Conservation (phyloP, 257 asterid species). For the Nicotiana otophora region DNA sequence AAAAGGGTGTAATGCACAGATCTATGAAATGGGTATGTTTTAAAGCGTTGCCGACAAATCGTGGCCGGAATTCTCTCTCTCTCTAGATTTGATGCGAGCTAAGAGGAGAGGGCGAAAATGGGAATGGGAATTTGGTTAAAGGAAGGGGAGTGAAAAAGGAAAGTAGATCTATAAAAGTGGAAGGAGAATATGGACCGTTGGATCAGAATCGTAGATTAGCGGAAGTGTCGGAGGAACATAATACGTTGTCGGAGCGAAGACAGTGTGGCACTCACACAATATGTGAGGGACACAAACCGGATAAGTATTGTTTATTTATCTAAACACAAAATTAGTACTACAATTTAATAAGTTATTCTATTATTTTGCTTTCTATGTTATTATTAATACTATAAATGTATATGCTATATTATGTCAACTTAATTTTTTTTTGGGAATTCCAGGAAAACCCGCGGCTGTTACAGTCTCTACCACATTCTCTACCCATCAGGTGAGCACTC, state of each 20-base stretch:
- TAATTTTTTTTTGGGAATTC: too few relatives aligned
- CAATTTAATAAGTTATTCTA: too few relatives aligned
- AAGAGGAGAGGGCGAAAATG: neutral
- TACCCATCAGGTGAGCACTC: too few relatives aligned
- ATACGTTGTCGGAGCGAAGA: neutral
- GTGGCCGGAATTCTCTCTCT: neutral
- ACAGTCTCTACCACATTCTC: too few relatives aligned
- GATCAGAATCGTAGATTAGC: slow-evolving; percentile 18
- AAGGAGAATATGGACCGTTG: slow-evolving; percentile 48
- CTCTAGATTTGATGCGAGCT: slow-evolving; percentile 47
- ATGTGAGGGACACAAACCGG: neutral
- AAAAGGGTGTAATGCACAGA: neutral
- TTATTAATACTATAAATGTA: too few relatives aligned
- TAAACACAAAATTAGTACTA: too few relatives aligned
- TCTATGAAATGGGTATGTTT: neutral
- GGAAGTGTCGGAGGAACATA: slow-evolving; percentile 25
- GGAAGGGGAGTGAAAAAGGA: neutral
- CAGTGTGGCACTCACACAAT: neutral
- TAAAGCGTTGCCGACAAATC: slow-evolving; percentile 8
- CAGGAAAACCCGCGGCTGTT: too few relatives aligned
- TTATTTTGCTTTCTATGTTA: too few relatives aligned
- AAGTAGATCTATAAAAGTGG: slow-evolving; percentile 24
- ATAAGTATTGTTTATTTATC: neutral
- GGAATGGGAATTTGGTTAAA: neutral
- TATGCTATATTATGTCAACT: too few relatives aligned